Evolutionary conservation across 2,329 filamentous ascomycete species (phyloP).

Genomic region (Ascochyta rabiei): DNA sequence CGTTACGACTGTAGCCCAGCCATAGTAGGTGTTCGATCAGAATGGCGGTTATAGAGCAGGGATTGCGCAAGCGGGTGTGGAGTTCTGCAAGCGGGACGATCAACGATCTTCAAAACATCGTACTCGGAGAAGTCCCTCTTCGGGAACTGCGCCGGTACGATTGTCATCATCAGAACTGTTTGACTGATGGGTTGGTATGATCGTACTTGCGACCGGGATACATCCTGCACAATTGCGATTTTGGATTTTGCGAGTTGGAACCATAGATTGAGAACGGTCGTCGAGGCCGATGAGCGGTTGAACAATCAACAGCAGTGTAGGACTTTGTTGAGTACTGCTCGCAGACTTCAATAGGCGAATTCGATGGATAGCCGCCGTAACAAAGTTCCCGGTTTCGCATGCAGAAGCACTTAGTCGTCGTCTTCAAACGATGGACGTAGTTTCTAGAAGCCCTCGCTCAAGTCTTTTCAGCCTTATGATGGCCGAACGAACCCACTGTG

Average conservation of each 20-base stretch:
- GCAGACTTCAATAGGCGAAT: background rate
- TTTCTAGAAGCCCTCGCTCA: conserved; percentile 14
- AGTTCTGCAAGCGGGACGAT: conserved; percentile 26
- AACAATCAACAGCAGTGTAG: background rate
- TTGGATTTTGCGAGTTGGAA: background rate
- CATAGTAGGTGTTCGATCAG: background rate
- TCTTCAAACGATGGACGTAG: background rate
- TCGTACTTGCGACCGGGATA: conserved; percentile 2
- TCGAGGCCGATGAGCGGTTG: background rate
- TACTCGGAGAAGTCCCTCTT: background rate
- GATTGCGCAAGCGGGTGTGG: conserved; percentile 18
- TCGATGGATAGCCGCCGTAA: background rate
- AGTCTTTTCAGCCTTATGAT: conserved; percentile 30
- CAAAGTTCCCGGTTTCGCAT: background rate
- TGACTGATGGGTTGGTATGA: background rate
- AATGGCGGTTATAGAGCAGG: conserved; percentile 13
- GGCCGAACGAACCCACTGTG: conserved; percentile 14
- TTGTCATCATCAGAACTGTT: conserved; percentile 1
- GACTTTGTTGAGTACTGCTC: conserved; percentile 3
- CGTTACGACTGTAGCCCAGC: background rate
- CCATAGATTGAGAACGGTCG: conserved; percentile 1
- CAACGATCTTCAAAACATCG: conserved; percentile 20
- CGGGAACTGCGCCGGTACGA: background rate
- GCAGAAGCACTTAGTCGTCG: conserved; percentile 6
- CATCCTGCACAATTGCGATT: conserved; percentile 1